A percentile compares a stretch with the other conserved stretches of the same genome.
These are phyloP conservation scores for Austropuccinia psidii DNA, from an alignment of 1,284 basidiomycete species.

Conservation along the genomic window DNA sequence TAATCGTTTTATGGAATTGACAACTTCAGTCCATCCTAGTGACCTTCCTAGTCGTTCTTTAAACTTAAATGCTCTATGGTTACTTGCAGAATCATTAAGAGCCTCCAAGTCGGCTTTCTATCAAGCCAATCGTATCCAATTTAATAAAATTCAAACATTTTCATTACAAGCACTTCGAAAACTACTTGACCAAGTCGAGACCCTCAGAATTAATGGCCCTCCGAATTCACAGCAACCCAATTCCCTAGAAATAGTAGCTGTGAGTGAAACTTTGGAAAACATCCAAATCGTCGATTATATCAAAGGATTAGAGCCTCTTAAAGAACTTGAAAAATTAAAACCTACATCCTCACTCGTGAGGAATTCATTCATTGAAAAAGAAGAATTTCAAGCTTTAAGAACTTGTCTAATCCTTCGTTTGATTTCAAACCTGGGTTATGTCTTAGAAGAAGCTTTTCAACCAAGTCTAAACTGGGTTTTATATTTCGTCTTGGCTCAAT, in stretches of 20 bases:
- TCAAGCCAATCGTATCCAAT: background rate
- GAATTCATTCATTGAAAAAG: background rate
- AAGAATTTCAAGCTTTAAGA: conserved; percentile 1
- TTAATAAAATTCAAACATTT: conserved; percentile 8
- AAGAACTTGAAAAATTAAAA: conserved; percentile 1
- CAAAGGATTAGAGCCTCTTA: background rate
- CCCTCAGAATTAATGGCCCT: background rate
- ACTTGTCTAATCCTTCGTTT: conserved; percentile 20
- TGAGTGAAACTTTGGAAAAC: background rate
- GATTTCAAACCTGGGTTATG: background rate
- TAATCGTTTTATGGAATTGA: background rate
- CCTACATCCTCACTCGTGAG: background rate
- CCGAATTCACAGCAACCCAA: background rate
- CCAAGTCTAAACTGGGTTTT: conserved; percentile 1
- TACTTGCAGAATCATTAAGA: conserved; percentile 3
- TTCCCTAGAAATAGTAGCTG: background rate
- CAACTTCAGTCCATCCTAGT: background rate
- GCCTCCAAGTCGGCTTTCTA: conserved; percentile 4
- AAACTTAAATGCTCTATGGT: conserved; percentile 16
- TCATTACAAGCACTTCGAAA: conserved; percentile 16
- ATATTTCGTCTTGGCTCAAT: conserved; percentile 16
- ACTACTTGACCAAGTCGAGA: conserved; percentile 1
- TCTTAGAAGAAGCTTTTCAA: conserved; percentile 15
- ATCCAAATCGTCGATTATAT: background rate
- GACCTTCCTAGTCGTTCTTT: background rate